Evolutionary conservation across 441 rosid species (phyloP), one percentile per base, ranked within the genome.

Genomic region (Populus hybrid): DNA sequence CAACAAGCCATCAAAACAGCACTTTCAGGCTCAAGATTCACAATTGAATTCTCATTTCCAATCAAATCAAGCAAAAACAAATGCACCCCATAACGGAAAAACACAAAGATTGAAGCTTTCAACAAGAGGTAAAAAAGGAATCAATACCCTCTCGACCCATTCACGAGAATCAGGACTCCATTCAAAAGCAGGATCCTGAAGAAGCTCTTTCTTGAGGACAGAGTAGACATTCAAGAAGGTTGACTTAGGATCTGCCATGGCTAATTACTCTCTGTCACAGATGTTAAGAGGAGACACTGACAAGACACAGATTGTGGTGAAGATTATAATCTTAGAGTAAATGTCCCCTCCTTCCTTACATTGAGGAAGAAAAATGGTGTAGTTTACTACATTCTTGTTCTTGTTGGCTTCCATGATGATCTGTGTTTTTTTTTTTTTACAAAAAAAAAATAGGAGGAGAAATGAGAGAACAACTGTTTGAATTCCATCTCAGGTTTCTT

Each of bases 181-280:
- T 65, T 87, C 91, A 80, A 91, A 92, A 64, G 92, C 83, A 35
- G 94, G 91, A 65, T 92, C 97, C 24, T 87, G 72, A 12, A 92
- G 89, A 63, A 92, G 94, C 73, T 89, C 94, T 38, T 84, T 79
- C 85, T 91, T 92, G 71, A 92, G 87, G 50, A 67, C 71, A 23
- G 86, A 80, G 74, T 90, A 90, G 9, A 85, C 91, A 16, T 86
- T 59, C 78, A 88, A 77, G 81, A 92, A 91, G 57, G 88, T 85
- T 66, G 92, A 79, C 84, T 82, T 89, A 75, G 87, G 91, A 90
- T 92, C 90, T 84, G 91, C 92, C 92, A 91, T 91, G 26, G 53
- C 7, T 50, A 35, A 35, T 35, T 5, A 35, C 38, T 35, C 8
- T 35, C 8, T 5, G 7, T 35, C 38, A 7, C 1, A 35, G 38